Evolutionary conservation across 805 yeast species (phyloP).

Genomic region (Candida andamanensis): DNA sequence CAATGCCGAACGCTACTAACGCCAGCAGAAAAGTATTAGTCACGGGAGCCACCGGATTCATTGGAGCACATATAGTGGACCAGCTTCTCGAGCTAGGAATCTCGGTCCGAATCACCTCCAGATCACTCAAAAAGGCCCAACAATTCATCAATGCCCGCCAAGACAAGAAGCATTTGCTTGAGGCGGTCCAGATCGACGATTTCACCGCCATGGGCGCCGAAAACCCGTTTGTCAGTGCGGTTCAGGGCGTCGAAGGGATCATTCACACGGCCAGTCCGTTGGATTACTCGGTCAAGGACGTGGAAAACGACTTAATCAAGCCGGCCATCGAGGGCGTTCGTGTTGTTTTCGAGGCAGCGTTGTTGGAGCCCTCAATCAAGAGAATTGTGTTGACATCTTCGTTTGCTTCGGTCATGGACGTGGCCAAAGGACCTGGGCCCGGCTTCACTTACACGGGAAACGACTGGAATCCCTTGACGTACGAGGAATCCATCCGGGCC

Average conservation of each 20-base stretch:
- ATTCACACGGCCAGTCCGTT: conserved; percentile 11
- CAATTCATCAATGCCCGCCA: conserved; percentile 12
- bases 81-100: conserved; percentile 10
- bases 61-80: conserved; percentile 16
- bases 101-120: conserved; percentile 10
- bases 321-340: conserved; percentile 13
- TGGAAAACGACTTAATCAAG: conserved; percentile 12
- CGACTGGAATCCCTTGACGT: conserved; percentile 14
- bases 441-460: conserved; percentile 12
- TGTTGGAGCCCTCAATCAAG: conserved; percentile 9
- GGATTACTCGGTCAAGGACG: conserved; percentile 11
- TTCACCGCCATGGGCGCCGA: conserved; percentile 9
- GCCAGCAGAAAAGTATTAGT: conserved; percentile 13
- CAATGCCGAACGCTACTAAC: too few relatives aligned
- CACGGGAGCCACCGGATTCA: conserved; percentile 17
- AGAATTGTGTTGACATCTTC: conserved; percentile 19
- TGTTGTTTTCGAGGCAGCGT: conserved; percentile 10
- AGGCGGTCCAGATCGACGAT: conserved; percentile 12
- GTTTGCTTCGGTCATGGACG: conserved; percentile 18
- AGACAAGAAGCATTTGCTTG: conserved; percentile 11
- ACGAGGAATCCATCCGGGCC: conserved; percentile 13
- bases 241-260: conserved; percentile 12
- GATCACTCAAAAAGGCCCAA: conserved; percentile 14
- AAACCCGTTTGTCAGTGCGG: conserved; percentile 13
- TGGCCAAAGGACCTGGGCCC: conserved; percentile 14